Conservation (phyloP, 148 eudicot species). For the Cornus suecica region DNA sequence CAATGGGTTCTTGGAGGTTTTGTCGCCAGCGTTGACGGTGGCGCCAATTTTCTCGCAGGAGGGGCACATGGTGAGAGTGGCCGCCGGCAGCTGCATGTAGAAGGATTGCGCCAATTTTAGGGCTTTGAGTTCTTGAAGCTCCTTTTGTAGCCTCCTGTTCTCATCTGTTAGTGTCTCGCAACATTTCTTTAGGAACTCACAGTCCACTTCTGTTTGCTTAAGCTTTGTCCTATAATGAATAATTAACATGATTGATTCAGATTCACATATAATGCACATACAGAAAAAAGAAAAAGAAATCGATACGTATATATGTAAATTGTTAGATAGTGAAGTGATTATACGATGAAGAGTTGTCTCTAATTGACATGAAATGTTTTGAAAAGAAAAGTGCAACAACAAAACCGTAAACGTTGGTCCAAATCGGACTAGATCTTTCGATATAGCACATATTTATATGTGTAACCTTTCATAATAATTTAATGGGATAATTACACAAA, state of each 20-base stretch:
- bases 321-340: too few species aligned
- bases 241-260: neutral
- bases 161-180: constrained; percentile 77
- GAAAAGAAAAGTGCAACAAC: too few species aligned
- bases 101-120: constrained; percentile 46
- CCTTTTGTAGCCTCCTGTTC: constrained; percentile 72
- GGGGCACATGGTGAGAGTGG: constrained; percentile 79
- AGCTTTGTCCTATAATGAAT: constrained; percentile 45
- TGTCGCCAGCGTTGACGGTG: constrained; percentile 1
- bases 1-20: constrained; percentile 26
- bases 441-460: neutral
- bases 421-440: too few species aligned
- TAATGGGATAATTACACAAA: too few species aligned
- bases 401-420: too few species aligned
- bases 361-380: too few species aligned
- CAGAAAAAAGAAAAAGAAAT: too few species aligned
- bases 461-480: too few species aligned
- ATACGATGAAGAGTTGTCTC: too few species aligned
- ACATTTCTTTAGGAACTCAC: constrained; percentile 74
- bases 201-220: constrained; percentile 80
- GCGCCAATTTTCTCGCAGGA: constrained; percentile 61
- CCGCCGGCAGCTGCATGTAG: constrained; percentile 67
- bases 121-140: constrained; percentile 62
- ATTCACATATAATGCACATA: neutral
- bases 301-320: neutral